phyloP scores from a whole-genome alignment of 2,329 filamentous ascomycete species.

The Camillea tinctor region DNA sequence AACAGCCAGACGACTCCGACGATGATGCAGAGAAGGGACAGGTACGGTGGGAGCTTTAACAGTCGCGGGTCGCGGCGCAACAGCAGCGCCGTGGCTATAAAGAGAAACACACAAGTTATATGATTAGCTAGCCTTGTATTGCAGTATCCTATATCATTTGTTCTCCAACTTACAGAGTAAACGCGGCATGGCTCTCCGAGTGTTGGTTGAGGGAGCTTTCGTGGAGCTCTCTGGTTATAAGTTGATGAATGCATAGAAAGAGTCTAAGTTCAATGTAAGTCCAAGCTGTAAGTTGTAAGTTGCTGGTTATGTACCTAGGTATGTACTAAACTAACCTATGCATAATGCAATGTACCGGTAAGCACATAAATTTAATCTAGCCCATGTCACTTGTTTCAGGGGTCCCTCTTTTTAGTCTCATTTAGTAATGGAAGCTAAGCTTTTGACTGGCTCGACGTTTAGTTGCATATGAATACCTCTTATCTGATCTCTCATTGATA shows the following conservation, averaged over 20 bases:
- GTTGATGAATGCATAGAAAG: background rate
- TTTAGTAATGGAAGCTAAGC: background rate
- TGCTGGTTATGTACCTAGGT: background rate
- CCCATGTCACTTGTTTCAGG: background rate
- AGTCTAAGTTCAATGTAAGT: too few relatives aligned
- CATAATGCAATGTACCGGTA: background rate
- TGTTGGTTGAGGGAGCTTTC: conserved; percentile 6
- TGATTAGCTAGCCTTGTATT: conserved; percentile 22
- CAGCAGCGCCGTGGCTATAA: conserved; percentile 58
- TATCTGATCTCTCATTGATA: too few relatives aligned
- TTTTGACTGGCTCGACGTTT: background rate
- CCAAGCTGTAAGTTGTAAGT: too few relatives aligned
- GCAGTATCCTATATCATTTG: background rate
- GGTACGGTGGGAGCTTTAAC: conserved; percentile 79
- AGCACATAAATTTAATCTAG: background rate
- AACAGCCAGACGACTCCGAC: conserved; percentile 89
- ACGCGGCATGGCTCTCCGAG: conserved; percentile 46
- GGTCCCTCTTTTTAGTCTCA: background rate
- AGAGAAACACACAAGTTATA: conserved; percentile 8
- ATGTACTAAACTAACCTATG: too few relatives aligned
- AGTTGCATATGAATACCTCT: background rate
- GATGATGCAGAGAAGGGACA: conserved; percentile 80
- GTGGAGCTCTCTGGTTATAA: conserved; percentile 1
- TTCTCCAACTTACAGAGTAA: conserved; percentile 46
- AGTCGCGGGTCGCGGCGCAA: conserved; percentile 79